Base-by-base conservation (phyloP, 2,329 filamentous ascomycete species). In the Colletotrichum sp. region DNA sequence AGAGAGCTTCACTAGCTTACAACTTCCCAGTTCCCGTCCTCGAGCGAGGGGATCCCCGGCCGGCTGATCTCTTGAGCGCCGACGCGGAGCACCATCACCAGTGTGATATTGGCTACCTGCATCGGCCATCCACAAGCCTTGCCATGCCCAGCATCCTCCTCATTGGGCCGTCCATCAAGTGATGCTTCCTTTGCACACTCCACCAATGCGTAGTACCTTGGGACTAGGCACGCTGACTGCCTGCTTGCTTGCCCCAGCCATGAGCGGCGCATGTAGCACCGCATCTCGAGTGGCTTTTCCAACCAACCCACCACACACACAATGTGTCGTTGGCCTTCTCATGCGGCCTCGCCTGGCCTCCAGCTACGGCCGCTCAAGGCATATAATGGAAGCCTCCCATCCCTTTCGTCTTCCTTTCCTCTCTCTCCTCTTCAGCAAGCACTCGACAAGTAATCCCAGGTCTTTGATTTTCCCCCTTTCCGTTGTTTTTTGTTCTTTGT, bases 401-500 rank as follows among this genome's bases (percentile, higher is more conserved):
- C 80, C 78, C 81, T 79, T 78, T 79, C 82, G 79, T 81, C 80
- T 84, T 84, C 83, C 78, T 79, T 81, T 82, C 81, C 81, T 86
- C 86, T 83, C 84, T 85, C 80, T 80, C 80, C 80, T 90, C 91
- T 88, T 88, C 88, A 93, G 92, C 92, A 93, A 93, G 91, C 86
- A 86, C 81, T 87, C 84, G 88, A 85, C 81, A 79, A 82, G 83
- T 81, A 87, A 87, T 87, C 86, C 86, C 85, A 84, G 84, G 87
- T 83, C 84, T 86, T 87, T 84, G 83, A 87, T 90, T 88, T 80
- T 83, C 79, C 77, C 77, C 79, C 80, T 79, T 82, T 78, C 76
- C 78, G 75, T 76, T 81, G 80, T 82, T 83, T 82, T 80, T 82
- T 82, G 79, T 80, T 83, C 82, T 82, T 81, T 78, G 79, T 77